Conservation (phyloP, 2,329 filamentous ascomycete species). For the Alternaria sp. region DNA sequence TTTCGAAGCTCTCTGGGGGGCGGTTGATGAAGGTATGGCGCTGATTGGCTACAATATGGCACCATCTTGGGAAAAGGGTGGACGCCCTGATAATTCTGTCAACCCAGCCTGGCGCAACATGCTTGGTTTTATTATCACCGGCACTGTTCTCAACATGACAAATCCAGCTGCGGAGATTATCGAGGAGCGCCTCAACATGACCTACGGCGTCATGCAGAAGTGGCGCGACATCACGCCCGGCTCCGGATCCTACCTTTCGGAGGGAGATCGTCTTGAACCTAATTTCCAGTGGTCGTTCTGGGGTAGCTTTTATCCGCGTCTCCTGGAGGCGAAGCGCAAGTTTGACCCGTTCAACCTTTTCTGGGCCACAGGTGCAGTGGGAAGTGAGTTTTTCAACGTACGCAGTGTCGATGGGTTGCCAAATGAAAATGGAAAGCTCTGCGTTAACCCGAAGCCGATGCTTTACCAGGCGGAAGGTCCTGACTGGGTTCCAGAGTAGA, state of each 20-base stretch:
- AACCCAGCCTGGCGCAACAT: conserved; percentile 7
- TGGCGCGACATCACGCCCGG: background rate
- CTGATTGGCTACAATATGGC: conserved; percentile 6
- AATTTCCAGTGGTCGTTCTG: conserved; percentile 2
- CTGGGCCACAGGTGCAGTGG: conserved; percentile 4
- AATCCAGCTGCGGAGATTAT: background rate
- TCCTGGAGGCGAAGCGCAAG: conserved; percentile 1
- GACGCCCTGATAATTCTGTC: conserved; percentile 7
- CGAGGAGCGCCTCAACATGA: conserved; percentile 2
- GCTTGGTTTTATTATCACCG: conserved; percentile 5
- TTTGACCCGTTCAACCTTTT: background rate
- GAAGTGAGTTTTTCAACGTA: conserved; percentile 1
- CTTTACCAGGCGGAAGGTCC: conserved; percentile 4
- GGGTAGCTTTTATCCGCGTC: conserved; percentile 2
- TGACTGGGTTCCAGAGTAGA: background rate
- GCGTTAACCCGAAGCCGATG: background rate
- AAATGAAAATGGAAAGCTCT: background rate
- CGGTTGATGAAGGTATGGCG: background rate
- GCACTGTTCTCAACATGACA: background rate
- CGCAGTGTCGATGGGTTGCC: background rate
- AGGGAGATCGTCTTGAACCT: conserved; percentile 1
- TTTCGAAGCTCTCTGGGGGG: background rate
- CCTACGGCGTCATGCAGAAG: conserved; percentile 1
- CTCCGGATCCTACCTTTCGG: conserved; percentile 2
- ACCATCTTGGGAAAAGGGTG: conserved; percentile 4